Evolutionary conservation across 768 basidiomycete species (phyloP), one percentile per base, ranked within the genome.

Genomic region (Mycena kentingensis): DNA sequence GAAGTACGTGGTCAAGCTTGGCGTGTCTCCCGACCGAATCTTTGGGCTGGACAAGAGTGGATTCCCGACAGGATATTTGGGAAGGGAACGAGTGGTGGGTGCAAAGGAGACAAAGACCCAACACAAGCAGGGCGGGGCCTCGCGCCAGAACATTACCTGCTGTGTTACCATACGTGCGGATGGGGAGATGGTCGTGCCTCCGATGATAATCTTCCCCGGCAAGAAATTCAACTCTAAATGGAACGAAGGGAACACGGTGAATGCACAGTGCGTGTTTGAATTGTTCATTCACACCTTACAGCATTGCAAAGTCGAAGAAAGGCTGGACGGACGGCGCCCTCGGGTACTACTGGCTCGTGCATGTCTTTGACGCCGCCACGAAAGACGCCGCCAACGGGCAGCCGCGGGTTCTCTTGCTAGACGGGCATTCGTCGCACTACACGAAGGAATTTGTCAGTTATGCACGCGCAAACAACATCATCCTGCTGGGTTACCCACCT

Each of bases 31-130:
- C 1, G 49, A 65, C 6, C 54, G 60, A 34, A 65, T 65, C 12
- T 73, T 69, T 50, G 63, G 66, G 4, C 70, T 71, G 67, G 72
- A 75, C 43, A 67, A 75, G 55, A 67, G 59, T 51, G 69, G 73
- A 0, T 65, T 71, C 25, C 62, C 61, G 31, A 60, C 59, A 21
- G 50, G 27, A 0, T 56, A 64, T 34, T 13, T 38, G 13, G 68
- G 69, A 1, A 62, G 48, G 10, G 60, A 70, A 41, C 39, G 61
- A 13, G 68, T 72, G 0, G 52, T 69, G 28, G 63, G 67, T 1
- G 52, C 47, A 3, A 44, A 51, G 32, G 64, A 63, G 8, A 63
- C 60, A 12, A 64, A 64, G 39, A 61, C 58, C 3, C 71, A 73
- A 57, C 66, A 71, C 48, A 63, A 65, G 43, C 67, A 67, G 50